Conservation (phyloP, 163 green algal genomes). For the Chlamydomonas reinhardtii region DNA sequence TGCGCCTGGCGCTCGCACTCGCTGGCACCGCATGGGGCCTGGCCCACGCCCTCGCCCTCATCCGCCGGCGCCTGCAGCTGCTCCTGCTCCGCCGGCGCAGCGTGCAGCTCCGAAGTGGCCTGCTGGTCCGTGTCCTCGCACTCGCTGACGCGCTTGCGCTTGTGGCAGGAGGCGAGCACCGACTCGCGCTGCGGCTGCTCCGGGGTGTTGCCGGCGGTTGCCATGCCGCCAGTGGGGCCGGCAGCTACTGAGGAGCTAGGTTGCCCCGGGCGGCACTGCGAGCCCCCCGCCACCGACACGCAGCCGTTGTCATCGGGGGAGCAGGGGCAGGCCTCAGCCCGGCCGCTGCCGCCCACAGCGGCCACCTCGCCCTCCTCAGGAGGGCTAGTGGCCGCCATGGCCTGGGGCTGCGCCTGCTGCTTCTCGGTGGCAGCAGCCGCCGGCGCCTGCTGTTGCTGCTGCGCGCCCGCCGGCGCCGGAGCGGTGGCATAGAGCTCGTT, state of each 20-base stretch:
- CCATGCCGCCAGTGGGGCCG: background rate
- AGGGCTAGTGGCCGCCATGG: background rate
- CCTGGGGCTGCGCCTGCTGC: background rate
- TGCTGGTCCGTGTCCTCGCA: conserved; percentile 33
- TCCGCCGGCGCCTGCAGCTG: background rate
- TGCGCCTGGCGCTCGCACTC: background rate
- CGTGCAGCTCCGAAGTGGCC: conserved; percentile 30
- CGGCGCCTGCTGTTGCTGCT: conserved; percentile 1
- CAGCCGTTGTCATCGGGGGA: background rate
- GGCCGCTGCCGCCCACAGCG: background rate
- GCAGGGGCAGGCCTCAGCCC: background rate
- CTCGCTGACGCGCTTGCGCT: conserved; percentile 27
- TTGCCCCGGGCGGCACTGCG: background rate
- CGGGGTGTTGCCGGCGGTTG: background rate
- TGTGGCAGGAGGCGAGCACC: background rate
- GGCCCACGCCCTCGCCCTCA: too few species aligned
- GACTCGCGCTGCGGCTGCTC: background rate
- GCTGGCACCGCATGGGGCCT: background rate
- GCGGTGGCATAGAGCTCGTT: conserved; percentile 36
- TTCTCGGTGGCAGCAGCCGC: background rate
- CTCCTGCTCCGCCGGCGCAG: background rate
- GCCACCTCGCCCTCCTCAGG: background rate
- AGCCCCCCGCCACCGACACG: background rate
- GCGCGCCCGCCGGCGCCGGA: background rate
- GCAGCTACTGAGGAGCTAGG: conserved; percentile 4